Evolutionary conservation across 768 basidiomycete species (phyloP).

Genomic region (Tephrocybe sp.): DNA sequence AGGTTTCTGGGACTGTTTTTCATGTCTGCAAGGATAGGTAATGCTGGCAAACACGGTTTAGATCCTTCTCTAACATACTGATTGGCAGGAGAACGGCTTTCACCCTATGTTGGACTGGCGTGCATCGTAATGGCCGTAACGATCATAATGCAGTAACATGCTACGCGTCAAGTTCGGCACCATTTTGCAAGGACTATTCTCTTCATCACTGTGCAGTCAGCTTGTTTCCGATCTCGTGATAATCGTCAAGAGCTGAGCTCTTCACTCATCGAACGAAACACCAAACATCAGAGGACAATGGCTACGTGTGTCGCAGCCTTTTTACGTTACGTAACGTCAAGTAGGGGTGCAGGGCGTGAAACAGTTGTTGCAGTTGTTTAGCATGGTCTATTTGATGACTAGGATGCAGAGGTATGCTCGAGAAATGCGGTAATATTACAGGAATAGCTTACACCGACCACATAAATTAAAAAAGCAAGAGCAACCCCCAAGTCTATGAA

Average conservation of each 20-base stretch:
- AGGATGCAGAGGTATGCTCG: neutral
- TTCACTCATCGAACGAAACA: too few relatives aligned
- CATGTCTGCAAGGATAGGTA: constrained; percentile 95
- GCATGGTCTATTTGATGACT: neutral
- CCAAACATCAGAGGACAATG: too few relatives aligned
- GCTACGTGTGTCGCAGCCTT: too few relatives aligned
- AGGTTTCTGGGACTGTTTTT: constrained; percentile 93
- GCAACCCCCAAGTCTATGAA: constrained; percentile 3
- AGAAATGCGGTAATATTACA: constrained; percentile 23
- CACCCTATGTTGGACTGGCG: constrained; percentile 93
- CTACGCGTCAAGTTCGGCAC: constrained; percentile 21
- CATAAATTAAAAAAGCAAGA: constrained; percentile 9
- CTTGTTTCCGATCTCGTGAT: too few relatives aligned
- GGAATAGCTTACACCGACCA: constrained; percentile 15
- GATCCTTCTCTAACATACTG: neutral
- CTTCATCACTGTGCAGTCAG: neutral
- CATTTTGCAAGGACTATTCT: neutral
- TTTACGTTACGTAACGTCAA: too few relatives aligned
- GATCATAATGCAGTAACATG: constrained; percentile 44
- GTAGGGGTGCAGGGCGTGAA: too few relatives aligned
- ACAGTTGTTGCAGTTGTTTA: too few relatives aligned
- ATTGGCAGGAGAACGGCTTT: constrained; percentile 82
- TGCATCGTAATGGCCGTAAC: constrained; percentile 91
- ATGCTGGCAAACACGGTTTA: constrained; percentile 20
- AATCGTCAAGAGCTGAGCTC: too few relatives aligned